Conservation (phyloP, 371 early-diverging fungal species). For the Haplosporangium sp. region DNA sequence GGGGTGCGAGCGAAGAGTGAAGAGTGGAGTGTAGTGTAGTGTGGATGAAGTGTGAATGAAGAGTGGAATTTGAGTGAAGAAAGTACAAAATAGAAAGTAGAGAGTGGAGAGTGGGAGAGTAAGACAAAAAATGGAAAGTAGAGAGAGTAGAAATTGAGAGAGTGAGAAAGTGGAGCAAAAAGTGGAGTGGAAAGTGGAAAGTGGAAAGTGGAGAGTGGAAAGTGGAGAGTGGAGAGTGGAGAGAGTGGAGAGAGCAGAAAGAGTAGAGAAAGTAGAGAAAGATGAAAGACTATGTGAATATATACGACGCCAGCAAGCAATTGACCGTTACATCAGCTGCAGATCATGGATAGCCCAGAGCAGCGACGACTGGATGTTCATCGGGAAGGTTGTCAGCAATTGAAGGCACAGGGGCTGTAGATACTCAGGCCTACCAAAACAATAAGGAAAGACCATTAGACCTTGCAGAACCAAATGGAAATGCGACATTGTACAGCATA, state of each 20-base stretch:
- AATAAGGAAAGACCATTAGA: background rate
- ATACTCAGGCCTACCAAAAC: constrained; percentile 42
- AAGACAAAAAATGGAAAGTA: background rate
- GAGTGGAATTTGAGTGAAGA: background rate
- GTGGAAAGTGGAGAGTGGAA: too few species aligned
- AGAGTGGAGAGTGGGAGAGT: constrained; percentile 10
- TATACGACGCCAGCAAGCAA: too few species aligned
- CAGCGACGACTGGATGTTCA: constrained; percentile 53
- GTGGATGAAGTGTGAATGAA: background rate
- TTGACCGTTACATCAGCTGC: constrained; percentile 26
- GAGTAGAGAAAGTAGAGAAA: too few species aligned
- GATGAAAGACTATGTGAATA: too few species aligned
- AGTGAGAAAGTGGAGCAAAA: too few species aligned
- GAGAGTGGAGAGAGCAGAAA: constrained; percentile 18
- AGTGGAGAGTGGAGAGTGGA: background rate
- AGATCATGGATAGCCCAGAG: constrained; percentile 55
- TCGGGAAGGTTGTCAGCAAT: constrained; percentile 51
- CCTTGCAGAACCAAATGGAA: background rate
- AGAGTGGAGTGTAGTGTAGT: too few species aligned
- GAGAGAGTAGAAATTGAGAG: too few species aligned
- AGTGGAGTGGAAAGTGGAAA: background rate
- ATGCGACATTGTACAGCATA: background rate
- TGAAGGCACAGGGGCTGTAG: constrained; percentile 50
- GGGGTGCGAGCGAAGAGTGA: too few species aligned
- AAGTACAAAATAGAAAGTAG: too few species aligned